Evolutionary conservation across 768 basidiomycete genomes (phyloP), one percentile per base, ranked within the genome.

Genomic region (Lactarius hatsudake): DNA sequence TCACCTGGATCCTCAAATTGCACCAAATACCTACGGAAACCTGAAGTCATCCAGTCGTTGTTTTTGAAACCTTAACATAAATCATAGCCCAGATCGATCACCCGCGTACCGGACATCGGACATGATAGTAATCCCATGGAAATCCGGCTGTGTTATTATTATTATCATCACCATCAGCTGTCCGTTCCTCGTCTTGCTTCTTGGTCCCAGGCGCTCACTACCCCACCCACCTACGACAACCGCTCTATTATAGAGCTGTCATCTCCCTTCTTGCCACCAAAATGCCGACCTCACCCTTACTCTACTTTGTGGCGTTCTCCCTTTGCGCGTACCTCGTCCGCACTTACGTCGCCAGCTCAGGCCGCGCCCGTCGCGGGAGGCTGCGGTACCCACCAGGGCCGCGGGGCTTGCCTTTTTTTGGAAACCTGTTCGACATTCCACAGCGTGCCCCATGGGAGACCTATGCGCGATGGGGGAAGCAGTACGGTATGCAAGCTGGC

Each of bases 381-480:
- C 43, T 53, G 13, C 56, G 8, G 5, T 59, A 36, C 26, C 66
- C 66, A 17, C 62, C 57, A 5, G 66, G 61, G 3, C 66, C 66
- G 20, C 32, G 23, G 3, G 43, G 61, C 6, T 28, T 67, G 1
- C 66, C 66, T 5, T 1, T 67, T 2, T 12, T 67, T 10, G 66
- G 61, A 17, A 66, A 66, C 53, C 28, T 66, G 20, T 28, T 66
- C 61, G 65, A 63, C 36, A 63, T 67, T 20, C 66, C 66, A 2
- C 42, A 34, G 15, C 6, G 8, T 6, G 32, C 30, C 4, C 61
- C 66, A 5, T 67, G 66, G 61, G 59, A 48, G 23, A 62, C 61
- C 10, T 67, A 67, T 30, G 18, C 61, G 23, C 34, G 8, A 17
- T 66, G 65, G 65, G 61, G 40, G 15, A 58, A 43, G 26, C 59